Conservation (phyloP, 805 yeast species). For the Saturnispora galanensis region DNA sequence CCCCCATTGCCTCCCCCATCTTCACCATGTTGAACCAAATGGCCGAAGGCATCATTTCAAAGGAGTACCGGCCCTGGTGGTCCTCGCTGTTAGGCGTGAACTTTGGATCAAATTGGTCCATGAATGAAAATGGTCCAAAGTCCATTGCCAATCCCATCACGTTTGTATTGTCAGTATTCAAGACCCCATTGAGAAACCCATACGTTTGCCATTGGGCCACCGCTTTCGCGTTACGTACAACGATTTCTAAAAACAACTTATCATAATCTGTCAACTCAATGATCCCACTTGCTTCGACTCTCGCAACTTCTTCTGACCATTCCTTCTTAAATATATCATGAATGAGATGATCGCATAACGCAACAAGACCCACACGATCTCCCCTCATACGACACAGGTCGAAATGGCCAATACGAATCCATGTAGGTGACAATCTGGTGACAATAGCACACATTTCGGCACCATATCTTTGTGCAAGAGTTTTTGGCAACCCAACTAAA, state of each 20-base stretch:
- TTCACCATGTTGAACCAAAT: constrained; percentile 91
- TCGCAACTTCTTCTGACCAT: constrained; percentile 21
- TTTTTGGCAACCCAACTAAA: constrained; percentile 60
- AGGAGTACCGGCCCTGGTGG: constrained; percentile 57
- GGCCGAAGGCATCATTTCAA: constrained; percentile 73
- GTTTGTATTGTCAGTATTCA: constrained; percentile 91
- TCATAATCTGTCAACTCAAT: constrained; percentile 49
- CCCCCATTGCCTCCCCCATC: constrained; percentile 76
- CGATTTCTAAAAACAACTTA: constrained; percentile 59
- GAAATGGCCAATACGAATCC: constrained; percentile 86
- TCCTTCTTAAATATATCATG: constrained; percentile 39
- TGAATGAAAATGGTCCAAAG: constrained; percentile 88
- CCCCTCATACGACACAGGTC: constrained; percentile 71
- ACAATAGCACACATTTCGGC: constrained; percentile 81
- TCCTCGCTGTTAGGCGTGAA: constrained; percentile 92
- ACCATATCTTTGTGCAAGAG: constrained; percentile 61
- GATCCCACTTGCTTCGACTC: constrained; percentile 16
- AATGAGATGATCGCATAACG: constrained; percentile 64
- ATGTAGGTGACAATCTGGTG: constrained; percentile 69
- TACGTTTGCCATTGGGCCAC: constrained; percentile 85
- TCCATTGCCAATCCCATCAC: constrained; percentile 83
- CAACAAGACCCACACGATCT: constrained; percentile 51
- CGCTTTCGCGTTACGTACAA: constrained; percentile 62
- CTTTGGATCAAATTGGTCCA: constrained; percentile 74
- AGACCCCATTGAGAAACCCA: constrained; percentile 89